Evolutionary conservation across 768 basidiomycete genomes (phyloP).

Genomic region (Pisolithus tinctorius): DNA sequence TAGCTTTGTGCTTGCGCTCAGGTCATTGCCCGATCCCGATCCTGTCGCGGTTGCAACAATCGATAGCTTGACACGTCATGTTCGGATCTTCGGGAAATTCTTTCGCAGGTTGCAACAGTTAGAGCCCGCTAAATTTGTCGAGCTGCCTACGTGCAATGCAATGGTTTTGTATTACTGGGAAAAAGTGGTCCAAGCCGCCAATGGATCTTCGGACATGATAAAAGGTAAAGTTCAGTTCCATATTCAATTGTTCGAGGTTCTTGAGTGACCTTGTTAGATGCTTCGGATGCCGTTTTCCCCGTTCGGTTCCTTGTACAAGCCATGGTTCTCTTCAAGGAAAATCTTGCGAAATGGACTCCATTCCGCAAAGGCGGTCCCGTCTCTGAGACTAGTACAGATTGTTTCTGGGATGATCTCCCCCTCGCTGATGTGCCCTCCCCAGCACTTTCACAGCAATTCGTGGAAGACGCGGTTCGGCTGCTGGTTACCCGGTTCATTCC

Average conservation of each 20-base stretch:
- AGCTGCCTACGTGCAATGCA: constrained; percentile 55
- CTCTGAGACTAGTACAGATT: constrained; percentile 50
- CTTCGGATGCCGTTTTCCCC: constrained; percentile 60
- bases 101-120: constrained; percentile 72
- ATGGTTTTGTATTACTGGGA: constrained; percentile 78
- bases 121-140: constrained; percentile 49
- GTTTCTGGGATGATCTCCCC: neutral
- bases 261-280: constrained; percentile 38
- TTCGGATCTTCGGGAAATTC: constrained; percentile 71
- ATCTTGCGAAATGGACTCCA: constrained; percentile 70
- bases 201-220: constrained; percentile 43
- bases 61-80: constrained; percentile 58
- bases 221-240: constrained; percentile 37
- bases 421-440: constrained; percentile 9
- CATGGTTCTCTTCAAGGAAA: constrained; percentile 82
- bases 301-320: constrained; percentile 76
- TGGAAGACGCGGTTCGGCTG: constrained; percentile 65
- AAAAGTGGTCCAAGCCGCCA: constrained; percentile 67
- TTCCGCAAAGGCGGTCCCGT: constrained; percentile 50
- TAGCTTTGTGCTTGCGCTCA: constrained; percentile 40
- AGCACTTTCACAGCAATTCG: constrained; percentile 65
- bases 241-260: neutral
- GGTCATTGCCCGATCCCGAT: constrained; percentile 25
- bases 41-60: constrained; percentile 41
- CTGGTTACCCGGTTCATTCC: constrained; percentile 84